Evolutionary conservation across 2,329 filamentous ascomycete species (phyloP), one percentile per base, ranked within the genome.

Genomic region (Pseudogymnoascus sp.): DNA sequence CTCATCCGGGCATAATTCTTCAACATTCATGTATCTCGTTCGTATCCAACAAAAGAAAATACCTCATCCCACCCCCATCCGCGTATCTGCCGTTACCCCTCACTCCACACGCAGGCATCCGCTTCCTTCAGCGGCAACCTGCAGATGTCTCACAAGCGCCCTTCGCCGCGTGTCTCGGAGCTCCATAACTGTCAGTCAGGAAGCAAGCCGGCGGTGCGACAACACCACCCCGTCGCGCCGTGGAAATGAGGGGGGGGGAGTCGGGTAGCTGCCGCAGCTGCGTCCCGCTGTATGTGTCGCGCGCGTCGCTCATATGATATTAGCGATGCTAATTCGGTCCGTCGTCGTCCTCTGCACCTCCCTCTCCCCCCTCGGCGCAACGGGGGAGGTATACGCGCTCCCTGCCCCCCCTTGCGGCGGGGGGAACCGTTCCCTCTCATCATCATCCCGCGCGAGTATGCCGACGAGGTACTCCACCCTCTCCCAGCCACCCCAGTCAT

Each of bases 401-500:
- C 21, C 25, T n/a, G 16, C 37, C 2, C n/a, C 61, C 3, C 2
- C 43, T n/a, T 39, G 23, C 23, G 23, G 28, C n/a, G 45, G 23
- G 8, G 28, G 16, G 21, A 34, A 54, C 4, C 51, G 16, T 2
- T 60, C 51, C n/a, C 25, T 36, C 6, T 60, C 51, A 11, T 60
- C 51, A 5, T 34, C 51, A 6, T 14, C 63, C 82, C 79, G 10
- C 75, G 80, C 70, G 36, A 92, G 75, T 43, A 82, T 79, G 16
- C 82, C 78, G 3, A 90, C 78, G 21, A 84, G 80, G 63, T 81
- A 80, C 70, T 95, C 88, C 13, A 96, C 79, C 66, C 84, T 83
- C 21, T 85, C 84, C 93, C 93, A 97, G 1, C 90, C 90, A 62
- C 87, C 86, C 90, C 91, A 96, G 57, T 90, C 87, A 62, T 81